phyloP scores from a whole-genome alignment of 257 asterid species.

The Euphrasia confusa region DNA sequence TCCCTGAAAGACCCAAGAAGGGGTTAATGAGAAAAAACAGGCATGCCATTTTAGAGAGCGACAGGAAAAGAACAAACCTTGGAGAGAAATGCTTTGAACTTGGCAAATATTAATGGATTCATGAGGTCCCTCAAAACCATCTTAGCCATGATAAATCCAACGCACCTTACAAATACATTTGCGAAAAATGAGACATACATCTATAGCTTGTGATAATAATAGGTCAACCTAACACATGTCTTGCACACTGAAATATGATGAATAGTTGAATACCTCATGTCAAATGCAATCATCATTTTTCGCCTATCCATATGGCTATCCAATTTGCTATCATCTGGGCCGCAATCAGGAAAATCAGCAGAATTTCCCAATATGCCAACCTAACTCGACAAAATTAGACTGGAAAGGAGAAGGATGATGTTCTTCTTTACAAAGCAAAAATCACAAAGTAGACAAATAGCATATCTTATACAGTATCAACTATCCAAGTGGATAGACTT shows the following conservation, averaged over 20 bases:
- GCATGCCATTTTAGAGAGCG: not conserved
- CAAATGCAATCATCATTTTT: constrained; percentile 93
- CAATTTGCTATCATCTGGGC: constrained; percentile 40
- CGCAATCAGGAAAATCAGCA: constrained; percentile 61
- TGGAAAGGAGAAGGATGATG: not conserved
- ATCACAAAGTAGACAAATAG: not conserved
- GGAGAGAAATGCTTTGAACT: constrained; percentile 89
- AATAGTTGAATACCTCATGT: constrained; percentile 66
- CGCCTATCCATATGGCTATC: constrained; percentile 51
- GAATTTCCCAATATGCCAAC: constrained; percentile 96
- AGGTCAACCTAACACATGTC: constrained; percentile 16
- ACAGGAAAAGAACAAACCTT: constrained; percentile 39
- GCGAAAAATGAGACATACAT: constrained; percentile 8
- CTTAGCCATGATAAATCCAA: constrained; percentile 93
- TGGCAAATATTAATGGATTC: constrained; percentile 69
- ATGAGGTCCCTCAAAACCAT: constrained; percentile 92
- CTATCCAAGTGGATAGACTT: too few species aligned
- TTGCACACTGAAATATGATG: constrained; percentile 14
- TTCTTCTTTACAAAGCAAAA: not conserved
- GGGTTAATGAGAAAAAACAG: not conserved
- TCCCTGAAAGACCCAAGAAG: constrained; percentile 44
- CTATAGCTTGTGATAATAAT: constrained; percentile 12
- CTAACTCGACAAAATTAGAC: constrained; percentile 36
- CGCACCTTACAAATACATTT: constrained; percentile 54
- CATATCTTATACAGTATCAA: not conserved